Conservation (phyloP, 164 flowering plant species). For the Saururus chinensis region DNA sequence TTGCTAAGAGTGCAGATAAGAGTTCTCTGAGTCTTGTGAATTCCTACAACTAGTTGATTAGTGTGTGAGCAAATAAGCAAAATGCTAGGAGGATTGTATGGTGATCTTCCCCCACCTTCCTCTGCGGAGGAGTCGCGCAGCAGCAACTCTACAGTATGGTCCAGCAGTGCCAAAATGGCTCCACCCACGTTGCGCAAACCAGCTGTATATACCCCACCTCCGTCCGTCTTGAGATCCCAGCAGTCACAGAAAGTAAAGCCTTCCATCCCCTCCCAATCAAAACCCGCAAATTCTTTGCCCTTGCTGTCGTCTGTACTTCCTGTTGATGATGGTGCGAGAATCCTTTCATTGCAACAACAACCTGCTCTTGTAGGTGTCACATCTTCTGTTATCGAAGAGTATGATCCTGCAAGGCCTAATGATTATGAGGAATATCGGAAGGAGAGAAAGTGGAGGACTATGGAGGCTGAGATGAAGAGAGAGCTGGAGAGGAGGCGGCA, state of each 20-base stretch:
- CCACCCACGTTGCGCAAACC: slow-evolving; percentile 87
- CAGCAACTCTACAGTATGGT: slow-evolving; percentile 54
- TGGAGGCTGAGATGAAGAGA: slow-evolving; percentile 57
- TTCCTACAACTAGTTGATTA: no score
- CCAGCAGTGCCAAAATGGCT: slow-evolving; percentile 79
- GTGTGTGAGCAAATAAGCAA: neutral
- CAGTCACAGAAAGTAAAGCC: slow-evolving; percentile 28
- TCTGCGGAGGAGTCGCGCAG: slow-evolving; percentile 45
- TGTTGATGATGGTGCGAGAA: slow-evolving; percentile 10
- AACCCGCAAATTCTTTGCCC: slow-evolving; percentile 6
- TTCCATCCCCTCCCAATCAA: slow-evolving; percentile 11
- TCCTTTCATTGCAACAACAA: slow-evolving; percentile 7
- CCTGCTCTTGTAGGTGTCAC: slow-evolving; percentile 81
- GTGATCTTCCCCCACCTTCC: slow-evolving; percentile 86
- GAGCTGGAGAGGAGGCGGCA: slow-evolving; percentile 42
- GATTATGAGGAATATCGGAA: slow-evolving; percentile 79
- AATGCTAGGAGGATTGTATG: slow-evolving; percentile 92
- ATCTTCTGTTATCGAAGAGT: slow-evolving; percentile 73
- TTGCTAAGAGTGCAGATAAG: no score
- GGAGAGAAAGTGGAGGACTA: slow-evolving; percentile 49
- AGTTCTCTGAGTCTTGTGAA: no score
- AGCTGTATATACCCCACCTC: slow-evolving; percentile 47
- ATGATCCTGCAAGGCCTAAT: slow-evolving; percentile 92
- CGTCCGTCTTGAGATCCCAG: slow-evolving; percentile 37
- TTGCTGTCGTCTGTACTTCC: neutral